Conservation (phyloP, 2,329 filamentous ascomycete genomes). For the Cadophora malorum region DNA sequence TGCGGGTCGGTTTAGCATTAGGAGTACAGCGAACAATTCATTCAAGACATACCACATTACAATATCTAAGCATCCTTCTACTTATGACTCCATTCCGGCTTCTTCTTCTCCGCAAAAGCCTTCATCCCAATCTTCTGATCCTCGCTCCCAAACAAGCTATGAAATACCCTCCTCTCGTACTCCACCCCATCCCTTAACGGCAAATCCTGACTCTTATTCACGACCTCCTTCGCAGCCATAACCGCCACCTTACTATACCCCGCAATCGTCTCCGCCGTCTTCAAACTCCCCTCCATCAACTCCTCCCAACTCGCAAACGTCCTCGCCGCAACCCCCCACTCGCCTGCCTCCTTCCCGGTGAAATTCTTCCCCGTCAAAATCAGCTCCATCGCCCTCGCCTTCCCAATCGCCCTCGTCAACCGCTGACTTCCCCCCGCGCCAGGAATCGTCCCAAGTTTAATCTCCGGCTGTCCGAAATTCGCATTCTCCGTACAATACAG, state of each 20-base stretch:
- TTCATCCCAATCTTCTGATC: conserved; percentile 98
- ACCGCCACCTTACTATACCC: conserved; percentile 86
- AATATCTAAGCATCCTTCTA: conserved; percentile 46
- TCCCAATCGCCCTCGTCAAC: conserved; percentile 81
- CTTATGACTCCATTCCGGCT: conserved; percentile 87
- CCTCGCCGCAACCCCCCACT: conserved; percentile 89
- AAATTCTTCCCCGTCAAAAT: conserved; percentile 88
- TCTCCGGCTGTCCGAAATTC: conserved; percentile 96
- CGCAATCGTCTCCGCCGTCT: conserved; percentile 89
- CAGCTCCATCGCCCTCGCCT: conserved; percentile 88
- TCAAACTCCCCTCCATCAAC: conserved; percentile 79
- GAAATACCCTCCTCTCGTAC: conserved; percentile 92
- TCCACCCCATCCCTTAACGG: conserved; percentile 89
- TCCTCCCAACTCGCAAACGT: conserved; percentile 81
- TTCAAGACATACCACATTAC: conserved; percentile 18
- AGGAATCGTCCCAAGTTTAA: conserved; percentile 92
- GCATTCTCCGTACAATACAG: conserved; percentile 86
- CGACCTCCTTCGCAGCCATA: conserved; percentile 93
- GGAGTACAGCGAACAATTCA: conserved; percentile 24
- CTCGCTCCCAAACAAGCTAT: conserved; percentile 88
- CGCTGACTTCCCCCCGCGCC: conserved; percentile 92
- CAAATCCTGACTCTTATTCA: conserved; percentile 97
- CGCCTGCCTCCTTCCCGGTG: conserved; percentile 80
- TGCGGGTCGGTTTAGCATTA: conserved; percentile 25
- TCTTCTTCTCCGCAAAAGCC: conserved; percentile 94